A percentile compares a stretch with the other conserved stretches of the same genome.
phyloP scores from a whole-genome alignment of 805 yeast species.

The Phaffomyces antillensis region DNA sequence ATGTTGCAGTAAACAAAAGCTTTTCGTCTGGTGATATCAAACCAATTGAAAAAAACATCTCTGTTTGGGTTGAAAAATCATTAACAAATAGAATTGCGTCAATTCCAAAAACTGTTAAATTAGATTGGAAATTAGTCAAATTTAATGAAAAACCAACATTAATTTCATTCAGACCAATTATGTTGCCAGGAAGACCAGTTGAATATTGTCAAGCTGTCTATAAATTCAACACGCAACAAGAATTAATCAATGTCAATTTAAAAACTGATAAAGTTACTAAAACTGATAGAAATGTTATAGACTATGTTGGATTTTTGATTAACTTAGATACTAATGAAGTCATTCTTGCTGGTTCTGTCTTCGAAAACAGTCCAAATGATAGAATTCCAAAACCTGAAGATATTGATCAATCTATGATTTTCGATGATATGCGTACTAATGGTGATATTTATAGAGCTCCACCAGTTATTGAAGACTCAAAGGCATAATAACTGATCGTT shows the following conservation, averaged over 20 bases:
- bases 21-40: conserved; percentile 58
- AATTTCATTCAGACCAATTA: conserved; percentile 60
- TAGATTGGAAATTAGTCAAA: conserved; percentile 73
- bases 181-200: conserved; percentile 47
- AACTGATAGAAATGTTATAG: conserved; percentile 47
- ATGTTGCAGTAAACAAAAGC: conserved; percentile 71
- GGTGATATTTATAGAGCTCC: conserved; percentile 30
- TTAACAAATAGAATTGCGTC: conserved; percentile 42
- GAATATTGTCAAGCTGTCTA: conserved; percentile 55
- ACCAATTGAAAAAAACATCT: conserved; percentile 36
- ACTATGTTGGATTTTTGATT: conserved; percentile 54
- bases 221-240: conserved; percentile 56
- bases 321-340: conserved; percentile 53
- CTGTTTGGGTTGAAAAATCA: conserved; percentile 60
- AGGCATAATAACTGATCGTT: too few relatives aligned
- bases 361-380: conserved; percentile 47
- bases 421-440: conserved; percentile 25
- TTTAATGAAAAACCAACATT: conserved; percentile 69
- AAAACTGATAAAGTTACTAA: conserved; percentile 38
- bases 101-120: conserved; percentile 49
- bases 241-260: conserved; percentile 41
- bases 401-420: conserved; percentile 20
- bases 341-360: conserved; percentile 57
- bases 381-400: conserved; percentile 28
- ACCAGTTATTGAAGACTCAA: conserved; percentile 7